A percentile compares a stretch with the other conserved stretches of the same genome.
Conservation (phyloP, 2,329 filamentous ascomycete species). For the Aspergillus tanneri region DNA sequence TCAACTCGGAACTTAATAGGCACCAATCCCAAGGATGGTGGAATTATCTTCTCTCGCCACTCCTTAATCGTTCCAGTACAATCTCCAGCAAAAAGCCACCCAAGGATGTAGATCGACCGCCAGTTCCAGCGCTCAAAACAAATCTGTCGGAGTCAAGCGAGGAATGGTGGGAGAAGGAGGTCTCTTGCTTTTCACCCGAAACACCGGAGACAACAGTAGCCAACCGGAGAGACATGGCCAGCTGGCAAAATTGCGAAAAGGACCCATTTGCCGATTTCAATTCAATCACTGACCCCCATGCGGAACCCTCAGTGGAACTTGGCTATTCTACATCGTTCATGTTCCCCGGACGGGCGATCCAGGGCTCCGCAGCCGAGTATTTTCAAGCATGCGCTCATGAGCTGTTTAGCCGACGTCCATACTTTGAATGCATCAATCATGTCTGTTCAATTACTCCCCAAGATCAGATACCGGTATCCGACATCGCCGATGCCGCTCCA, state of each 20-base stretch:
- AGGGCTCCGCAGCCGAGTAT: slow-evolving; percentile 43
- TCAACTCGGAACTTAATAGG: slow-evolving; percentile 38
- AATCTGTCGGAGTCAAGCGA: slow-evolving; percentile 18
- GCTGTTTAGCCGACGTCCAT: slow-evolving; percentile 40
- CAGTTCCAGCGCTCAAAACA: slow-evolving; percentile 26
- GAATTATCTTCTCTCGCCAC: slow-evolving; percentile 48
- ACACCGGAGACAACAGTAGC: slow-evolving; percentile 27
- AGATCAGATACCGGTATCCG: slow-evolving; percentile 18
- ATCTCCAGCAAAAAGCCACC: slow-evolving; percentile 31
- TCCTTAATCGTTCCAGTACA: slow-evolving; percentile 41
- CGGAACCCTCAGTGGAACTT: not conserved
- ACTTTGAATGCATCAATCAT: slow-evolving; percentile 47
- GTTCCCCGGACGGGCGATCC: slow-evolving; percentile 27
- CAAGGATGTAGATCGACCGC: slow-evolving; percentile 24
- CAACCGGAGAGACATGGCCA: slow-evolving; percentile 13
- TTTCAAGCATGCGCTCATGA: slow-evolving; percentile 49
- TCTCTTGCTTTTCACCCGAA: slow-evolving; percentile 32
- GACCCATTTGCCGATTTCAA: slow-evolving; percentile 21
- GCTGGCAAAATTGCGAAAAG: slow-evolving; percentile 20
- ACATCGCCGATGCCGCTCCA: not conserved
- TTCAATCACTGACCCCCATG: slow-evolving; percentile 6
- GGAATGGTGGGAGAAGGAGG: slow-evolving; percentile 32
- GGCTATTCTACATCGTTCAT: slow-evolving; percentile 19
- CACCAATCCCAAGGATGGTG: slow-evolving; percentile 52
- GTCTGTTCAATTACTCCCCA: slow-evolving; percentile 39